Conservation (phyloP, 2,329 filamentous ascomycete genomes). For the Lomentospora prolificans region DNA sequence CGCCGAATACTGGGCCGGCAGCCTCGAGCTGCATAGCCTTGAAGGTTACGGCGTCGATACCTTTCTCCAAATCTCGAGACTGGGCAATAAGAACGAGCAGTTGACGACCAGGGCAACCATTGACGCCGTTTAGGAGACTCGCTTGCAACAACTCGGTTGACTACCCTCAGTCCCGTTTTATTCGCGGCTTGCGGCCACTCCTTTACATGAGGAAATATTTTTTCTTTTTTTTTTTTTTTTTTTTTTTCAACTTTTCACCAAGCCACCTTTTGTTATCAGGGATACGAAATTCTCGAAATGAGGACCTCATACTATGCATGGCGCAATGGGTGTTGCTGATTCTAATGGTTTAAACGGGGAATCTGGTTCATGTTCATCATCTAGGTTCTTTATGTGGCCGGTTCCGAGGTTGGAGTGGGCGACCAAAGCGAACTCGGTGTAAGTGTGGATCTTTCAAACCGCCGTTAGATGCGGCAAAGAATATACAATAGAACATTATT, state of each 20-base stretch:
- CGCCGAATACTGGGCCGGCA: constrained; percentile 96
- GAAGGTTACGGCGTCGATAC: constrained; percentile 95
- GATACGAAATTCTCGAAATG: neutral
- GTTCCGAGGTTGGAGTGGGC: neutral
- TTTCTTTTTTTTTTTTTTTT: neutral
- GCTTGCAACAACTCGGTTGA: too few species aligned
- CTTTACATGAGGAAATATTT: neutral
- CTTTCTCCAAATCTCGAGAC: constrained; percentile 89
- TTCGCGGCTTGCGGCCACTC: too few species aligned
- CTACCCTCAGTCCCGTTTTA: too few species aligned
- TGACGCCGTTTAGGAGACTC: constrained; percentile 52
- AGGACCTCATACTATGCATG: constrained; percentile 1
- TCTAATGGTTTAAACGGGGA: too few species aligned
- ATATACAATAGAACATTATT: neutral
- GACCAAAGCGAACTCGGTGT: neutral
- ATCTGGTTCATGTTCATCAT: neutral
- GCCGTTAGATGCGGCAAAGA: neutral
- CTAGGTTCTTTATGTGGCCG: neutral
- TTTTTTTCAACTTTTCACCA: too few species aligned
- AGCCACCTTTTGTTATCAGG: too few species aligned
- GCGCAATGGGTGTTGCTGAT: neutral
- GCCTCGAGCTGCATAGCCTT: constrained; percentile 78
- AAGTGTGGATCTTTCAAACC: too few species aligned
- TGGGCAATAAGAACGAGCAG: constrained; percentile 97
- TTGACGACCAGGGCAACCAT: constrained; percentile 68